phyloP scores from a whole-genome alignment of 148 eudicot species.

The Pharnaceum exiguum region DNA sequence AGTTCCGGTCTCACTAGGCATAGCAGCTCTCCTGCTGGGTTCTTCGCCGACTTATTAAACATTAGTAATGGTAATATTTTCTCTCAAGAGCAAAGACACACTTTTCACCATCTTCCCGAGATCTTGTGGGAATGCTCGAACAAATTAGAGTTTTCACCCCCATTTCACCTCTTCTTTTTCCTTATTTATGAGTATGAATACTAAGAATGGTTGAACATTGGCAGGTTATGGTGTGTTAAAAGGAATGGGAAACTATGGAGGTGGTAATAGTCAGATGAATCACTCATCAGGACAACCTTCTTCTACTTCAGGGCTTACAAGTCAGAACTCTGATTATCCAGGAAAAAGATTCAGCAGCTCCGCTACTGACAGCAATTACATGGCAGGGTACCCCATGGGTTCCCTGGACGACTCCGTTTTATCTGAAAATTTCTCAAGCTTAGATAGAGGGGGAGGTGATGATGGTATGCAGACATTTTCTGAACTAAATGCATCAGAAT shows the following conservation, averaged over 20 bases:
- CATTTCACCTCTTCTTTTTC: neutral
- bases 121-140: too few relatives aligned
- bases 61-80: constrained; percentile 45
- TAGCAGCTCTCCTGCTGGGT: constrained; percentile 85
- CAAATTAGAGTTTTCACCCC: too few relatives aligned
- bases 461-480: constrained; percentile 35
- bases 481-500: constrained; percentile 34
- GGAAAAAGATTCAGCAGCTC: constrained; percentile 30
- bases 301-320: constrained; percentile 31
- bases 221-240: constrained; percentile 50
- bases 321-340: constrained; percentile 33
- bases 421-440: constrained; percentile 40
- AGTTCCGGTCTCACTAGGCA: constrained; percentile 54
- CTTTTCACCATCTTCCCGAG: too few relatives aligned
- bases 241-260: constrained; percentile 40
- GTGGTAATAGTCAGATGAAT: constrained; percentile 35
- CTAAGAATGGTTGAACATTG: constrained; percentile 17
- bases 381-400: constrained; percentile 28
- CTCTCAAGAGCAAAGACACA: too few relatives aligned
- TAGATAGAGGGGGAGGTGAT: constrained; percentile 36
- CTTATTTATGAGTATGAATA: neutral
- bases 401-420: constrained; percentile 79
- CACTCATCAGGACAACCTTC: constrained; percentile 41
- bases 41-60: constrained; percentile 45
- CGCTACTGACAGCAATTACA: constrained; percentile 22